These are phyloP conservation scores for Capsicum pubescens DNA, from an alignment of 257 asterid genomes.

Conservation along the genomic window DNA sequence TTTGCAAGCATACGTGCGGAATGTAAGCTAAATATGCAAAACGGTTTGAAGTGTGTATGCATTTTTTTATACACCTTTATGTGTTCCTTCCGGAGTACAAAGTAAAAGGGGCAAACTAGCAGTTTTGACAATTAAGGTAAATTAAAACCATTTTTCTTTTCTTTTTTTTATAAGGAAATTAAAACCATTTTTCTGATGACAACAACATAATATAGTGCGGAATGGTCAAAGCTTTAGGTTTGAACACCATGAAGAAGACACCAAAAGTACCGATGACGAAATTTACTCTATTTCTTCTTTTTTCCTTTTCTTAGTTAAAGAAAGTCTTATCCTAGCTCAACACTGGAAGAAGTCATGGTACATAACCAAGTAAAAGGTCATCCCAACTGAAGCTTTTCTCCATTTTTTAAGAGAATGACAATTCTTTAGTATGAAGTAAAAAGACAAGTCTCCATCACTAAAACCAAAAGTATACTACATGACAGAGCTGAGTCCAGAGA, in stretches of 20 bases:
- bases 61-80: background rate
- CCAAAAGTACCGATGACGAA: background rate
- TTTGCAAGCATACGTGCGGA: background rate
- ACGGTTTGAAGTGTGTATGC: background rate
- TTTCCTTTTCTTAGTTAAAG: background rate
- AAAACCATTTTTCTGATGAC: background rate
- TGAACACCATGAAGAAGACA: slow-evolving; percentile 7
- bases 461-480: background rate
- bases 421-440: slow-evolving; percentile 6
- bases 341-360: background rate
- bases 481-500: background rate
- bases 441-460: background rate
- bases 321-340: slow-evolving; percentile 7
- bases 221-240: slow-evolving; percentile 11
- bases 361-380: background rate
- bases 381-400: slow-evolving; percentile 26
- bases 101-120: background rate
- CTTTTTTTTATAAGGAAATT: background rate
- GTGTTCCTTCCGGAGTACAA: slow-evolving; percentile 3
- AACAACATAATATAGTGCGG: background rate
- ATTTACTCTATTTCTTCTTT: background rate
- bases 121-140: slow-evolving; percentile 18
- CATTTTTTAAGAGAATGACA: background rate
- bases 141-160: background rate
- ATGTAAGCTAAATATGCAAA: background rate